These are phyloP conservation scores for Kingdonia uniflora DNA, from an alignment of 164 flowering plant species.

Conservation along the genomic window DNA sequence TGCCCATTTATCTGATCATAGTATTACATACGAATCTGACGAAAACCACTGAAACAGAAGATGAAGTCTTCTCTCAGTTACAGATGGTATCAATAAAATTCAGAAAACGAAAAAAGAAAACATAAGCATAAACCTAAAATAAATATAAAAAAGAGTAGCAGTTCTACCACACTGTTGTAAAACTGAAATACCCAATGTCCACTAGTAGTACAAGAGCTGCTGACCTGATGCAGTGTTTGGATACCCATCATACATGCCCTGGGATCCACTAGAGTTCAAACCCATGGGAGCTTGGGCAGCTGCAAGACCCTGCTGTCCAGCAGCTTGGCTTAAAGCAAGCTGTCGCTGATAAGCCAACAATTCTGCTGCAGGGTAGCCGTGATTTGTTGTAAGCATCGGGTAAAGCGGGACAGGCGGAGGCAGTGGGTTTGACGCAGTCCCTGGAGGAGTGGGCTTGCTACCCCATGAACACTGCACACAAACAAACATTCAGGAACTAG, in stretches of 20 bases:
- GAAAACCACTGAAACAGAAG: no score
- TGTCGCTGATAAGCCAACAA: slow-evolving; percentile 82
- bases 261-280: slow-evolving; percentile 38
- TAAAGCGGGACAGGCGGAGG: slow-evolving; percentile 76
- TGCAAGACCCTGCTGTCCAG: slow-evolving; percentile 58
- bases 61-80: no score
- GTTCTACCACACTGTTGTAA: no score
- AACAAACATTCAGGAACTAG: background rate
- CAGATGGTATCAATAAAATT: no score
- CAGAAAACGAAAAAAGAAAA: no score
- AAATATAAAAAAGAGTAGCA: no score
- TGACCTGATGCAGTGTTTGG: slow-evolving; percentile 35
- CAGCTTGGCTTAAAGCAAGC: slow-evolving; percentile 81
- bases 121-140: no score
- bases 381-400: slow-evolving; percentile 34
- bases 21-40: no score
- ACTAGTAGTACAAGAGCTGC: slow-evolving; percentile 88
- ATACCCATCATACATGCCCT: slow-evolving; percentile 48
- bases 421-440: slow-evolving; percentile 84
- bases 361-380: slow-evolving; percentile 48
- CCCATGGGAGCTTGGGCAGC: slow-evolving; percentile 76
- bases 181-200: background rate
- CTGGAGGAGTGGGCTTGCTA: slow-evolving; percentile 95
- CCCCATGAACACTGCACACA: slow-evolving; percentile 92
- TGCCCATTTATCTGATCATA: no score